Evolutionary conservation across 805 yeast species (phyloP), one percentile per base, ranked within the genome.

Genomic region (Hemisphaericaspora nanyangensis): DNA sequence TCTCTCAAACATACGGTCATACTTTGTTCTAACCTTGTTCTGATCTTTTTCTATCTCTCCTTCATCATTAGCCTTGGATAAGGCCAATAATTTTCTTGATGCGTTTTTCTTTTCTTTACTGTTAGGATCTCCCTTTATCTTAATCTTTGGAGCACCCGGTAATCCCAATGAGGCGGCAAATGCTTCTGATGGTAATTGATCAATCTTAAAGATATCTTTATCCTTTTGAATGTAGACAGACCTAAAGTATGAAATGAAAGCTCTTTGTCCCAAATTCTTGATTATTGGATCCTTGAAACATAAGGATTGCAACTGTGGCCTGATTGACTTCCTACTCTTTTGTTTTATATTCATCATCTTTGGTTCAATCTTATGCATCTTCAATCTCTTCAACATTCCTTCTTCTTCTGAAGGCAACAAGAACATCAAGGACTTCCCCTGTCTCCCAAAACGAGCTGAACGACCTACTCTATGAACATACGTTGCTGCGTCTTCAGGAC

Each of bases 81-180:
- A 63, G 6, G 74, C 71, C 34, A 76, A 51, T 46, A 90, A 63
- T 48, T 80, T 80, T 53, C 96, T 76, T 1, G 95, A 81, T 18
- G 82, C 78, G 58, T 91, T 91, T 61, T 91, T 91, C 65, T 77
- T 65, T 49, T 80, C 88, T 54, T 87, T 87, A 18, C 73, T 66
- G 12, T 80, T 83, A 30, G 38, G 31, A 8, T 70, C 68, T 5
- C 76, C 75, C 47, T 70, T 64, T 40, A 91, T 74, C 57, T 87
- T 89, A 51, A 93, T 84, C 51, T 85, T 82, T 31, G 99, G 99
- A 3, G 96, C 96, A 39, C 97, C 96, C 1, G 98, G 96, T 31
- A 93, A 72, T 7, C 99, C 99, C 34, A 90, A 61, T 4, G 96
- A 85, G 43, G 77, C 77, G 5, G 99, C 98, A 61, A 70, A 89